phyloP scores from a whole-genome alignment of 1,284 basidiomycete species.

The Phlebopus sp. region DNA sequence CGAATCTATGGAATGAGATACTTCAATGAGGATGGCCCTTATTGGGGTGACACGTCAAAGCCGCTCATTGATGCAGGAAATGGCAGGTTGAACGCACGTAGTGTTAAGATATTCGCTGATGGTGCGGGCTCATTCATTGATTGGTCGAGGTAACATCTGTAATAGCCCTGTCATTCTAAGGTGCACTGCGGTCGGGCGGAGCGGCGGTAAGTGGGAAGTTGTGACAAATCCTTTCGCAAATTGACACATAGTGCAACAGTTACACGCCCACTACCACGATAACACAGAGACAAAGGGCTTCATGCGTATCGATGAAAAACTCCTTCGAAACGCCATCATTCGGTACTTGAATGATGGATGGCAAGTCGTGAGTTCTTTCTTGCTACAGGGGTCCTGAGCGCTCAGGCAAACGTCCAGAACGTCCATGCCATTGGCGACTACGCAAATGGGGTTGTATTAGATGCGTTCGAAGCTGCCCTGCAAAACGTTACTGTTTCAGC shows the following conservation, averaged over 20 bases:
- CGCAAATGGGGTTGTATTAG: slow-evolving; percentile 81
- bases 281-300: slow-evolving; percentile 75
- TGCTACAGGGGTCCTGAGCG: slow-evolving; percentile 4
- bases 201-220: slow-evolving; percentile 67
- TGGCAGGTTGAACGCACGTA: slow-evolving; percentile 66
- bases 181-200: slow-evolving; percentile 86
- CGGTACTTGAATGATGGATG: slow-evolving; percentile 74
- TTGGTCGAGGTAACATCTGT: slow-evolving; percentile 3
- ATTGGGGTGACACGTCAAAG: slow-evolving; percentile 69
- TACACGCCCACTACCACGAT: slow-evolving; percentile 80
- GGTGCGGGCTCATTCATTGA: slow-evolving; percentile 40
- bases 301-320: slow-evolving; percentile 67
- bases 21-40: slow-evolving; percentile 67
- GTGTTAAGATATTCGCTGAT: slow-evolving; percentile 90
- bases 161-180: slow-evolving; percentile 35
- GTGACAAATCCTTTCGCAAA: neutral
- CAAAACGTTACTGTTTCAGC: slow-evolving; percentile 55
- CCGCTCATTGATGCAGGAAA: slow-evolving; percentile 57
- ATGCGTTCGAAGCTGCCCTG: slow-evolving; percentile 74
- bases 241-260: slow-evolving; percentile 34
- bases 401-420: slow-evolving; percentile 48
- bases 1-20: slow-evolving; percentile 73
- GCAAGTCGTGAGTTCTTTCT: slow-evolving; percentile 67
- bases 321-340: slow-evolving; percentile 62
- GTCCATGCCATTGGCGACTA: slow-evolving; percentile 91